Conservation (phyloP, 495 filamentous ascomycete genomes). For the Neurospora cerealis region DNA sequence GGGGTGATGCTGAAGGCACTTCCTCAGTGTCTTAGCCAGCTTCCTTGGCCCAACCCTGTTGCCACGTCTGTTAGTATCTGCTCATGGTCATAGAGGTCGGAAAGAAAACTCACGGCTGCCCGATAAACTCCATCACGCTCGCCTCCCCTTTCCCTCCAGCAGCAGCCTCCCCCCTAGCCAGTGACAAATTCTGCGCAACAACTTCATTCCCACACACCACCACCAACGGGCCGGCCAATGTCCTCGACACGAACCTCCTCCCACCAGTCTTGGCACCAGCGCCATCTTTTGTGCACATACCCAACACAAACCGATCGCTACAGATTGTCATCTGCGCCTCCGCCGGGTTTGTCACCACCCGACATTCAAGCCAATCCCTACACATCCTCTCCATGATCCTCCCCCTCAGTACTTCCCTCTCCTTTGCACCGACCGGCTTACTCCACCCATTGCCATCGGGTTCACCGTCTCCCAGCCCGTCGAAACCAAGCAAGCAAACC, state of each 20-base stretch:
- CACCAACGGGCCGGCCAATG: constrained; percentile 3
- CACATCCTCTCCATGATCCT: constrained; percentile 16
- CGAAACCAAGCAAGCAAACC: constrained; percentile 24
- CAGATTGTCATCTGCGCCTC: neutral
- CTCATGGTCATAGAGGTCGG: neutral
- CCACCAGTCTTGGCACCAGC: neutral
- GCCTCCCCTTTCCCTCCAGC: constrained; percentile 8
- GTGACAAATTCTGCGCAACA: constrained; percentile 9
- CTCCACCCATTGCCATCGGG: neutral
- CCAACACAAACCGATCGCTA: neutral
- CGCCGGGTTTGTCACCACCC: neutral
- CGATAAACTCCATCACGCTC: constrained; percentile 16
- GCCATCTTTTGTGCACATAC: neutral
- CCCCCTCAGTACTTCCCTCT: neutral
- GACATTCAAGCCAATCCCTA: constrained; percentile 9
- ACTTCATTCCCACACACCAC: constrained; percentile 18
- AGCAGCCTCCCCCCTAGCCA: constrained; percentile 3
- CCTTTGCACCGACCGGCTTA: neutral
- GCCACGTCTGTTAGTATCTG: constrained; percentile 3
- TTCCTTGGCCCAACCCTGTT: constrained; percentile 49
- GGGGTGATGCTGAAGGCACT: neutral
- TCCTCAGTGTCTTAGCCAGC: constrained; percentile 42
- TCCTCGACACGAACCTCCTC: neutral
- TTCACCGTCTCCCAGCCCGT: neutral
- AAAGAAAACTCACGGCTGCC: constrained; percentile 22